These are phyloP conservation scores for Cercophora scortea DNA, from an alignment of 495 filamentous ascomycete genomes.

Conservation along the genomic window DNA sequence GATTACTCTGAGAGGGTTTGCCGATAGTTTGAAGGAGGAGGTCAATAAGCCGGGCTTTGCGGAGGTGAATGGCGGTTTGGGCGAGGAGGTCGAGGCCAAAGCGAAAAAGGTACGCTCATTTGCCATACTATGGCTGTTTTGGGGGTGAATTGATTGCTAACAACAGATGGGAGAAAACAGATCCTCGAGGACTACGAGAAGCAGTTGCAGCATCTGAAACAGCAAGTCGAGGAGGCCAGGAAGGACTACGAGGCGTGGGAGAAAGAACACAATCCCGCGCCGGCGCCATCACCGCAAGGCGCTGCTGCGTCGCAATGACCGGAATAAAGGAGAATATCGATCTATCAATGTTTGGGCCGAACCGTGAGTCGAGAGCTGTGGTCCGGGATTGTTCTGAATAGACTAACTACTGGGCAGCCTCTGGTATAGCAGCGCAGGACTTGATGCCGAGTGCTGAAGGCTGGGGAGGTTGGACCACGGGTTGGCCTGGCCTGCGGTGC, in stretches of 20 bases:
- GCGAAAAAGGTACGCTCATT: constrained; percentile 68
- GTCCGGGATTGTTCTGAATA: too few relatives aligned
- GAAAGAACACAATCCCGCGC: constrained; percentile 39
- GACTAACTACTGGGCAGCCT: too few relatives aligned
- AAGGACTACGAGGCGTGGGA: constrained; percentile 76
- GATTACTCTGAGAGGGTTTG: constrained; percentile 73
- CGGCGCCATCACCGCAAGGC: constrained; percentile 17
- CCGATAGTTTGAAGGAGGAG: constrained; percentile 69
- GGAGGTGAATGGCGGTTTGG: constrained; percentile 41
- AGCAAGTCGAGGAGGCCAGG: constrained; percentile 68
- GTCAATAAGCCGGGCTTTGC: constrained; percentile 55
- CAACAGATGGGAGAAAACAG: constrained; percentile 32
- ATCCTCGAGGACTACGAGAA: constrained; percentile 84
- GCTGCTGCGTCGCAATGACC: background rate
- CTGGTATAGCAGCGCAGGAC: too few relatives aligned
- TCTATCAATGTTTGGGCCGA: too few relatives aligned
- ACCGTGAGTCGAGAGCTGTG: too few relatives aligned
- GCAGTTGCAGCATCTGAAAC: constrained; percentile 78
- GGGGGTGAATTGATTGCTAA: constrained; percentile 1
- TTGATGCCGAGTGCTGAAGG: too few relatives aligned
- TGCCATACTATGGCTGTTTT: background rate
- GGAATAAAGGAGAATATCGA: too few relatives aligned
- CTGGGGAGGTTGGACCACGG: too few relatives aligned
- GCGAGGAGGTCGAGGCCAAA: constrained; percentile 70
- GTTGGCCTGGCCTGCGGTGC: too few relatives aligned